Base-by-base conservation (phyloP, 176 grass and related monocot genomes). In the Oryza coarctata region DNA sequence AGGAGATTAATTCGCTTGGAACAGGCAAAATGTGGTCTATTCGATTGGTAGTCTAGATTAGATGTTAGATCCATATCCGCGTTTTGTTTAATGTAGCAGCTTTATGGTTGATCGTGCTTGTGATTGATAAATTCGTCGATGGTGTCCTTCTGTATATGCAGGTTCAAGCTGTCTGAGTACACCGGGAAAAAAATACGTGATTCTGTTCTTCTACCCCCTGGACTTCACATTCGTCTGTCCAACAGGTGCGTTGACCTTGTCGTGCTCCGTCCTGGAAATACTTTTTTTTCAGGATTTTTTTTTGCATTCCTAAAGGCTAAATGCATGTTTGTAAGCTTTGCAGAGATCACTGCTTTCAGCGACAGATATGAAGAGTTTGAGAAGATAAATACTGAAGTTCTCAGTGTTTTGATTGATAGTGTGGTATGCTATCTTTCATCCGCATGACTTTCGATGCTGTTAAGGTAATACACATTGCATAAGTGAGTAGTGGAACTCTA, bases 301-400 rank as follows among this genome's bases (percentile, higher is more conserved):
- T 23, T 47, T 14, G 14, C 8, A 27, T 64, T 83, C n/a, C 35
- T 52, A 75, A 38, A 14, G 49, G n/a, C 9, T 50, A 52, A 52
- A 14, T 52, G 61, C 9, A 36, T 62, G n/a, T 44, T 1, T 38
- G 25, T 45, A 28, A 50, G 12, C 13, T 75, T 29, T 83, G 60
- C 85, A 94, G 93, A 94, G 74, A 92, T 94, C 65, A 92, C 84
- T 61, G 89, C 87, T 57, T 90, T 94, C 87, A 94, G 85, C 41
- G 92, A 92, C 69, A 75, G 89, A 32, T 68, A 92, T 7, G 50
- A 50, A 36, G 89, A 90, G 33, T 92, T 94, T n/a, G 81, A 94
- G 84, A 89, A 87, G 81, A 71, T 90, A 40, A 94, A 94, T 55
- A 94, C 85, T 31, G 89, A 94, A 82, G 43, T 94, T 75, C 63